Conservation (phyloP, 2,329 filamentous ascomycete genomes). For the Aspergillus bombycis region DNA sequence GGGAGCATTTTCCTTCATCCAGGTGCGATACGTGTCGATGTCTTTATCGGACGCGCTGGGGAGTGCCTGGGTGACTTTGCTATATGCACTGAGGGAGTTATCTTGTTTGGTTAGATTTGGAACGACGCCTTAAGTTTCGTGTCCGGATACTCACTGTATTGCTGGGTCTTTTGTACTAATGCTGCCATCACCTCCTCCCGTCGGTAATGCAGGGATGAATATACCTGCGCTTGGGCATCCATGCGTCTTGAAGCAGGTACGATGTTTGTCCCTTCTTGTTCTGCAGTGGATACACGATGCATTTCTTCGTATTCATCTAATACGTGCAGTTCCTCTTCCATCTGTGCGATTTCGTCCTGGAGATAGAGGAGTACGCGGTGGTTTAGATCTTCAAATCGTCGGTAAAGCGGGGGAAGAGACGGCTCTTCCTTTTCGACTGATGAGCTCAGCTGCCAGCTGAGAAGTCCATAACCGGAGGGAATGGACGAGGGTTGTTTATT, state of each 20-base stretch:
- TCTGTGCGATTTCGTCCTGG: slow-evolving; percentile 79
- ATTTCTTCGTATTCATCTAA: slow-evolving; percentile 64
- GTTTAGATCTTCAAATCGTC: slow-evolving; percentile 79
- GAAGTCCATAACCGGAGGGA: slow-evolving; percentile 40
- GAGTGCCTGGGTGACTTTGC: slow-evolving; percentile 50
- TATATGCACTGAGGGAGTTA: slow-evolving; percentile 50
- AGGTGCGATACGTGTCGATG: slow-evolving; percentile 55
- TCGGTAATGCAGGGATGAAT: slow-evolving; percentile 57
- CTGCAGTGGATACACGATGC: slow-evolving; percentile 36
- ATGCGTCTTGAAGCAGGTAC: slow-evolving; percentile 45
- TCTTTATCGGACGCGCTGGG: slow-evolving; percentile 51
- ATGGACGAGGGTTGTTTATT: slow-evolving; percentile 26
- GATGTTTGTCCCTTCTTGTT: slow-evolving; percentile 35
- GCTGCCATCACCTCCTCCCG: slow-evolving; percentile 58
- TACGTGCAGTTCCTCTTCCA: slow-evolving; percentile 75
- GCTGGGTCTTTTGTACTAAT: slow-evolving; percentile 61
- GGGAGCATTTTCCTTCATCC: slow-evolving; percentile 56
- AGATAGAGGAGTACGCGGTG: slow-evolving; percentile 80
- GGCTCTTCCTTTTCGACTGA: slow-evolving; percentile 32
- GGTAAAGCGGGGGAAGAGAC: slow-evolving; percentile 67
- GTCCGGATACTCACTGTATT: slow-evolving; percentile 57
- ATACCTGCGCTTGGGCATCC: slow-evolving; percentile 52
- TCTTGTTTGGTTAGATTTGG: slow-evolving; percentile 30
- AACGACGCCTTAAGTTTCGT: background rate
- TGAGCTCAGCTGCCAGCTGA: slow-evolving; percentile 37